Evolutionary conservation across 2,329 filamentous ascomycete species (phyloP).

Genomic region (Stemphylium lycopersici): DNA sequence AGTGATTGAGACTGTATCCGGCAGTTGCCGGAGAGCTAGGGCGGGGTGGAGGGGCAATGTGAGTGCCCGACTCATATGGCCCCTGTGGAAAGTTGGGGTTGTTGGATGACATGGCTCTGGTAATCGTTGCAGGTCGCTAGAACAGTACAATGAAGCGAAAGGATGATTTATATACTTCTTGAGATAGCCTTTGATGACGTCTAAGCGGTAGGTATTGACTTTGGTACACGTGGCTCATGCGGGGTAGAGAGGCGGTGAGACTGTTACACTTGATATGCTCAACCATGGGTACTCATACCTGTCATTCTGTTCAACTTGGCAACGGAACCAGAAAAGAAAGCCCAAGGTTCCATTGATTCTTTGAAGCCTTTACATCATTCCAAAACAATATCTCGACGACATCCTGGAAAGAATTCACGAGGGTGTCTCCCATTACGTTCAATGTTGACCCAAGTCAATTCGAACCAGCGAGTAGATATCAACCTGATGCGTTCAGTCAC

Average conservation of each 20-base stretch:
- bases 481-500: too few species aligned
- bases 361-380: too few species aligned
- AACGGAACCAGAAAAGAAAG: neutral
- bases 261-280: neutral
- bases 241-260: conserved; percentile 5
- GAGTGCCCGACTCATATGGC: conserved; percentile 29
- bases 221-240: conserved; percentile 16
- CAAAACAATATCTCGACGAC: too few species aligned
- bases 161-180: neutral
- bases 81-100: conserved; percentile 29
- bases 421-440: too few species aligned
- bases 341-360: too few species aligned
- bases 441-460: too few species aligned
- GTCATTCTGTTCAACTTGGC: neutral
- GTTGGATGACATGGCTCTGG: conserved; percentile 8
- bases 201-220: neutral
- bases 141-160: neutral
- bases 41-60: conserved; percentile 35
- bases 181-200: neutral
- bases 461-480: too few species aligned
- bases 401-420: too few species aligned
- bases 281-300: too few species aligned
- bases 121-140: neutral
- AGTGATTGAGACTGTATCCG: conserved; percentile 40
- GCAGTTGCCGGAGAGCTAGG: conserved; percentile 32